Percentiles rank a stretch among this genome's conserved stretches.
Evolutionary conservation across 2,329 filamentous ascomycete genomes (phyloP).

Genomic region (Phyllachora maydis): DNA sequence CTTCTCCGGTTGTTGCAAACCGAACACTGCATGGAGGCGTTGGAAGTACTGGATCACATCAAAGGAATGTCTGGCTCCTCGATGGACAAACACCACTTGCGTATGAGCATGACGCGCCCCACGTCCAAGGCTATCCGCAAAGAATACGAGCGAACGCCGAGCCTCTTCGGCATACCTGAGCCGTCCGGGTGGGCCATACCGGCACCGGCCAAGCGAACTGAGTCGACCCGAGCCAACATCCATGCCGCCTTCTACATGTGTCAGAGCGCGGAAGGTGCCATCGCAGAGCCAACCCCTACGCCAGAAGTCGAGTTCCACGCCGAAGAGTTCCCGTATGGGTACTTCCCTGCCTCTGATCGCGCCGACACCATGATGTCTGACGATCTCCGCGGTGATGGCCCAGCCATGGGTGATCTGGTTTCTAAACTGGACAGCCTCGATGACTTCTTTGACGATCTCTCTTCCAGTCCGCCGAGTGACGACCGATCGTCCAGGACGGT

Average conservation of each 20-base stretch:
- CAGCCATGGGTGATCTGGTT: constrained; percentile 69
- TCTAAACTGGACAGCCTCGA: constrained; percentile 61
- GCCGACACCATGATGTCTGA: constrained; percentile 90
- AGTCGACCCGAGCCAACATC: constrained; percentile 73
- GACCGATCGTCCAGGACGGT: constrained; percentile 40
- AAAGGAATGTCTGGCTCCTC: constrained; percentile 85
- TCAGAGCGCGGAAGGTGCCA: constrained; percentile 40
- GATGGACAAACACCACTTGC: constrained; percentile 81
- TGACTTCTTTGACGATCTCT: constrained; percentile 60
- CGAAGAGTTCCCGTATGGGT: constrained; percentile 71
- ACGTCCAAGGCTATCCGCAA: constrained; percentile 75
- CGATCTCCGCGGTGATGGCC: constrained; percentile 48
- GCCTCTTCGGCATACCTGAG: constrained; percentile 89
- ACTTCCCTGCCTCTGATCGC: constrained; percentile 51
- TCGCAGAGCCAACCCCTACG: constrained; percentile 43
- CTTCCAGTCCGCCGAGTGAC: constrained; percentile 37
- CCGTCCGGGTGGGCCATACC: constrained; percentile 93
- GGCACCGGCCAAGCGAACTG: constrained; percentile 74
- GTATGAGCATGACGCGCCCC: constrained; percentile 93
- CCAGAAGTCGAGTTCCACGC: constrained; percentile 83
- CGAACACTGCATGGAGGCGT: constrained; percentile 78
- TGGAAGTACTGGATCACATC: constrained; percentile 83
- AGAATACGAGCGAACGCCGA: constrained; percentile 86
- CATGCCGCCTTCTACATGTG: constrained; percentile 94
- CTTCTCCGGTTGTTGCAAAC: constrained; percentile 77